Percentiles rank a stretch among this genome's conserved stretches.
phyloP scores from a whole-genome alignment of 164 flowering plant genomes.

The Stephania yunnanensis region DNA sequence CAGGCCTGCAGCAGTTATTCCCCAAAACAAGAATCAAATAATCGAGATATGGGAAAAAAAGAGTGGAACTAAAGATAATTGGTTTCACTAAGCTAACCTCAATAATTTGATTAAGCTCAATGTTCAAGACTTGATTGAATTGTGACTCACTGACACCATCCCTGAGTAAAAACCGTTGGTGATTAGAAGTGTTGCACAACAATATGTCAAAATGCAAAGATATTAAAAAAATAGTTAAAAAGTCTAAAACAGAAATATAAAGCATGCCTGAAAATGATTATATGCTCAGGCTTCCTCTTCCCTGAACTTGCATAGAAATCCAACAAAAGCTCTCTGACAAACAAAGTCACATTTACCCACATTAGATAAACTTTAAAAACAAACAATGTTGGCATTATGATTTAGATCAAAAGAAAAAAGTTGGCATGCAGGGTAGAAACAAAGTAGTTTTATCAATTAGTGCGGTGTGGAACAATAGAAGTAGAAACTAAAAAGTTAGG shows the following conservation, averaged over 20 bases:
- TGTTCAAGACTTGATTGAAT: constrained; percentile 76
- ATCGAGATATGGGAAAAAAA: background rate
- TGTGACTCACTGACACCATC: constrained; percentile 96
- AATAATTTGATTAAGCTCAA: constrained; percentile 74
- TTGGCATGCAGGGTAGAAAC: too few species aligned
- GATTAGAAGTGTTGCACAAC: background rate
- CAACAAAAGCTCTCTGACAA: constrained; percentile 58
- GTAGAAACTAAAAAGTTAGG: background rate
- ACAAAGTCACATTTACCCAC: background rate
- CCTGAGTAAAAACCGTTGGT: constrained; percentile 31
- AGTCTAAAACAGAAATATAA: background rate
- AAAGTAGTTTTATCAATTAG: background rate
- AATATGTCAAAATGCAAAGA: background rate
- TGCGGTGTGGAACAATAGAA: background rate
- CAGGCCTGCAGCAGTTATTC: constrained; percentile 52
- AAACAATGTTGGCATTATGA: too few species aligned
- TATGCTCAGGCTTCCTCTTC: constrained; percentile 77
- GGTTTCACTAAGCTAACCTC: constrained; percentile 34
- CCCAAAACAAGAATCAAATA: background rate
- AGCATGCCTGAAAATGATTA: constrained; percentile 74
- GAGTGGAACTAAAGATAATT: background rate
- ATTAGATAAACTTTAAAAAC: background rate
- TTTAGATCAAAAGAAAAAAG: background rate
- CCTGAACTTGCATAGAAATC: constrained; percentile 73
- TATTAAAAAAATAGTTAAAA: too few species aligned